Conservation (phyloP, 441 rosid species). For the Croton laevigatus region DNA sequence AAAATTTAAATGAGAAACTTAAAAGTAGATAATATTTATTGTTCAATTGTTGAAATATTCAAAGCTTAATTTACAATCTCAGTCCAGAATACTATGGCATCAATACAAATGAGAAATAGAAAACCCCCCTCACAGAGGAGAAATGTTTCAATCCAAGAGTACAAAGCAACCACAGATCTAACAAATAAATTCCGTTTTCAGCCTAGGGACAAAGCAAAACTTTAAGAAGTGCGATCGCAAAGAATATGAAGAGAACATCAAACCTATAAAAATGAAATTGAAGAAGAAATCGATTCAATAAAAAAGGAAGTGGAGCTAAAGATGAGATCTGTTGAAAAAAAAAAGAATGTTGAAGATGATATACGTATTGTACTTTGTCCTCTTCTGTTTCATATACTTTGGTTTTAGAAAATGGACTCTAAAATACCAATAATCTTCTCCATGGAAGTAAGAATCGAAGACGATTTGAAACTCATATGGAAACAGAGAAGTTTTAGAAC, state of each 20-base stretch:
- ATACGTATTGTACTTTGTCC: too few relatives aligned
- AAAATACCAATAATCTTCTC: too few relatives aligned
- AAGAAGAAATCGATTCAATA: neutral
- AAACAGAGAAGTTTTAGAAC: too few relatives aligned
- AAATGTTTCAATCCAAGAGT: neutral
- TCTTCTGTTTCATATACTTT: too few relatives aligned
- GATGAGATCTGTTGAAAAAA: too few relatives aligned
- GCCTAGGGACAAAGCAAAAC: neutral
- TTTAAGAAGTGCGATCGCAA: neutral
- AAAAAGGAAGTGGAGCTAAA: neutral
- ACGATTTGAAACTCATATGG: too few relatives aligned
- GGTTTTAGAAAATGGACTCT: too few relatives aligned
- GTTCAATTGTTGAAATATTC: neutral
- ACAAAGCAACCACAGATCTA: constrained; percentile 2
- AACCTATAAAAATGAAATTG: neutral
- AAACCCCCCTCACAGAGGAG: neutral
- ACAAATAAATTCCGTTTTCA: neutral
- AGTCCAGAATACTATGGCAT: neutral
- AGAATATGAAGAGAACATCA: neutral
- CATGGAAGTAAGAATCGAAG: too few relatives aligned
- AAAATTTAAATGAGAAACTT: too few relatives aligned
- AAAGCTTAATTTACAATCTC: too few relatives aligned
- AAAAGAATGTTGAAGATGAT: too few relatives aligned
- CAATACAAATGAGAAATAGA: neutral
- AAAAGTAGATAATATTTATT: neutral